Conservation (phyloP, 805 yeast species). For the Zygotorulaspora sp. region DNA sequence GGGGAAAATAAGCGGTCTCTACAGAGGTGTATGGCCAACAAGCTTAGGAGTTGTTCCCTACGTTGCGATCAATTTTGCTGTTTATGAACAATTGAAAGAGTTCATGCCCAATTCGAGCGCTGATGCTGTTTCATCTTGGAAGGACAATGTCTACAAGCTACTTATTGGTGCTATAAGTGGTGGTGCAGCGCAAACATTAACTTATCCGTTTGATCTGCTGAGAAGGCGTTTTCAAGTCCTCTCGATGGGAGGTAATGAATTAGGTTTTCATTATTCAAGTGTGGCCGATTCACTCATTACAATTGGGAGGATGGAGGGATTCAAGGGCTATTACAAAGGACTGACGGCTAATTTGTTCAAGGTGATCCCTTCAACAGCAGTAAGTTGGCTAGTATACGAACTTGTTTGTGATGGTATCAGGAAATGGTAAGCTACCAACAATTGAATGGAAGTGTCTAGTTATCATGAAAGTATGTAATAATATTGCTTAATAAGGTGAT, state of each 20-base stretch:
- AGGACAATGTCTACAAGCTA: slow-evolving; percentile 49
- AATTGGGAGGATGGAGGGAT: slow-evolving; percentile 71
- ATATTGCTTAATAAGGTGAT: background rate
- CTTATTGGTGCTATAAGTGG: slow-evolving; percentile 82
- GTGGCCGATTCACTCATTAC: slow-evolving; percentile 68
- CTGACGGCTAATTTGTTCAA: slow-evolving; percentile 78
- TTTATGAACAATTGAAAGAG: slow-evolving; percentile 78
- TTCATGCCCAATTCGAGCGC: slow-evolving; percentile 34
- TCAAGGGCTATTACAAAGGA: slow-evolving; percentile 66
- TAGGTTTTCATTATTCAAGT: slow-evolving; percentile 79
- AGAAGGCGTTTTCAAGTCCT: slow-evolving; percentile 90
- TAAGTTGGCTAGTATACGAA: slow-evolving; percentile 87
- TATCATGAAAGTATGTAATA: too few relatives aligned
- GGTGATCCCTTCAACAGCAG: slow-evolving; percentile 93
- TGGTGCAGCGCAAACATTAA: slow-evolving; percentile 82
- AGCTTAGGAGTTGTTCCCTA: slow-evolving; percentile 93
- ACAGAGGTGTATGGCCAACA: slow-evolving; percentile 87
- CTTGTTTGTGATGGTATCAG: slow-evolving; percentile 47
- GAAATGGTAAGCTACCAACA: slow-evolving; percentile 2
- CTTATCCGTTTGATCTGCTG: slow-evolving; percentile 87
- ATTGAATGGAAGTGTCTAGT: too few relatives aligned
- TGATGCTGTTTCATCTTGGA: slow-evolving; percentile 22
- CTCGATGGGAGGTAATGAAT: slow-evolving; percentile 61
- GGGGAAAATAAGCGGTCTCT: slow-evolving; percentile 77
- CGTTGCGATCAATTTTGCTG: slow-evolving; percentile 86